A percentile compares a stretch with the other conserved stretches of the same genome.
phyloP scores from a whole-genome alignment of 2,329 filamentous ascomycete species.

The Trichoderma arundinaceum region DNA sequence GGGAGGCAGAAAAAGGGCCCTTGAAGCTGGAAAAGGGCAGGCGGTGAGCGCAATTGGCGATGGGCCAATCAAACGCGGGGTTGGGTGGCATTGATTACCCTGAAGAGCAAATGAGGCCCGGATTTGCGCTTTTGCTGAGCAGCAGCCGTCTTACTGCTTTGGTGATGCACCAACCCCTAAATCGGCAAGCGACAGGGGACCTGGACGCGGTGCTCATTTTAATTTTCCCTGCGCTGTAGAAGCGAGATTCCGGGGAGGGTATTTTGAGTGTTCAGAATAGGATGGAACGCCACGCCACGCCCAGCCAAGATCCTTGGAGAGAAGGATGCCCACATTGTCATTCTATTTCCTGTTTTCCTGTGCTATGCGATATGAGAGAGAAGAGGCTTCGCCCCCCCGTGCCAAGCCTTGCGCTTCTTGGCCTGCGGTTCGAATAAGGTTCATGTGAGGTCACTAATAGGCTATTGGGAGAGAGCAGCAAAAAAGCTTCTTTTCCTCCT shows the following conservation, averaged over 20 bases:
- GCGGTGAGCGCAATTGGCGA: slow-evolving; percentile 14
- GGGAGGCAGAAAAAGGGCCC: slow-evolving; percentile 11
- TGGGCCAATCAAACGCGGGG: slow-evolving; percentile 23
- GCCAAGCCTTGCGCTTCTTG: slow-evolving; percentile 1
- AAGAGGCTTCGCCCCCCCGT: background rate
- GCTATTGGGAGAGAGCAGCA: background rate
- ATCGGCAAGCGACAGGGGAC: background rate
- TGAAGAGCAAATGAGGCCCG: slow-evolving; percentile 4
- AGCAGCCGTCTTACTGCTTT: background rate
- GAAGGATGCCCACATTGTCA: too few relatives aligned
- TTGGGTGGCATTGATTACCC: slow-evolving; percentile 10
- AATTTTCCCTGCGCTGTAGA: slow-evolving; percentile 16
- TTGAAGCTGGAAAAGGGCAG: background rate
- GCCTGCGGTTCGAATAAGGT: slow-evolving; percentile 8
- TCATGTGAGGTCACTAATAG: slow-evolving; percentile 6
- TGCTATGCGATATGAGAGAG: background rate
- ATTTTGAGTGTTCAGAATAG: too few relatives aligned
- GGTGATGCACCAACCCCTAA: slow-evolving; percentile 6
- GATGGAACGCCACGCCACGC: too few relatives aligned
- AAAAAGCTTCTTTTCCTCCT: background rate
- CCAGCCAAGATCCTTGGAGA: too few relatives aligned
- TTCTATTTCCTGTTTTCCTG: too few relatives aligned
- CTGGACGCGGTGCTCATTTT: slow-evolving; percentile 22
- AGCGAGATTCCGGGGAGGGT: slow-evolving; percentile 27
- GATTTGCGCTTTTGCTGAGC: background rate